These are phyloP conservation scores for Xylaria sp. DNA, from an alignment of 2,329 filamentous ascomycete genomes.

Conservation along the genomic window DNA sequence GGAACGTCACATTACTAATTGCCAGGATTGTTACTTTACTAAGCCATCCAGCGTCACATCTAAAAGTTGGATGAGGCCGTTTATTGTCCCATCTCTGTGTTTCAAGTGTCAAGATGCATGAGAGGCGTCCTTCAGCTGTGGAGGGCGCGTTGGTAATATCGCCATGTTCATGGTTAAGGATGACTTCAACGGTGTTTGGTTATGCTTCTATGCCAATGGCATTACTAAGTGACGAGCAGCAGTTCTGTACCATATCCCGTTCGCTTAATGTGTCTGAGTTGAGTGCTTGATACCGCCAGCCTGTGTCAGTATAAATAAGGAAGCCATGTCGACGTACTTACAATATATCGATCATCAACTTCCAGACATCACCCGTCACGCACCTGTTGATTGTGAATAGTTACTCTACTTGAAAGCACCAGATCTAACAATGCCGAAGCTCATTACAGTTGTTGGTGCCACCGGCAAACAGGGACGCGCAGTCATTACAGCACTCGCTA, in stretches of 20 bases:
- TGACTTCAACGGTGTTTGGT: not conserved
- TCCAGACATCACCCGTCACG: not conserved
- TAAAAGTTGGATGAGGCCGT: constrained; percentile 3
- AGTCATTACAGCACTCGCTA: constrained; percentile 24
- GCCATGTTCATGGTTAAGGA: not conserved
- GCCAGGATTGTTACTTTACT: not conserved
- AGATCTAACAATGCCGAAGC: constrained; percentile 24
- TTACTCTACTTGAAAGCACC: not conserved
- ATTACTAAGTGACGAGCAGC: constrained; percentile 9
- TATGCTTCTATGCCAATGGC: not conserved
- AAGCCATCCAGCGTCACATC: constrained; percentile 17
- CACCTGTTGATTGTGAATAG: not conserved
- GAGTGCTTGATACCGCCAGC: not conserved
- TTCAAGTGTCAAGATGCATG: not conserved
- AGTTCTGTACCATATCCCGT: not conserved
- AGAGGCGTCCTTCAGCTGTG: constrained; percentile 1
- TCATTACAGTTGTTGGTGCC: constrained; percentile 34
- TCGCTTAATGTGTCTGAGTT: not conserved
- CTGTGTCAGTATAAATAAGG: constrained; percentile 4
- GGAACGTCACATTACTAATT: constrained; percentile 16
- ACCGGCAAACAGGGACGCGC: constrained; percentile 31
- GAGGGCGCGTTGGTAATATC: not conserved
- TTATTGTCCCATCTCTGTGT: not conserved
- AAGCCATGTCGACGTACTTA: not conserved
- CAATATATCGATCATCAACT: not conserved